phyloP scores from a whole-genome alignment of 768 basidiomycete genomes.

The Dentipellis sp. region DNA sequence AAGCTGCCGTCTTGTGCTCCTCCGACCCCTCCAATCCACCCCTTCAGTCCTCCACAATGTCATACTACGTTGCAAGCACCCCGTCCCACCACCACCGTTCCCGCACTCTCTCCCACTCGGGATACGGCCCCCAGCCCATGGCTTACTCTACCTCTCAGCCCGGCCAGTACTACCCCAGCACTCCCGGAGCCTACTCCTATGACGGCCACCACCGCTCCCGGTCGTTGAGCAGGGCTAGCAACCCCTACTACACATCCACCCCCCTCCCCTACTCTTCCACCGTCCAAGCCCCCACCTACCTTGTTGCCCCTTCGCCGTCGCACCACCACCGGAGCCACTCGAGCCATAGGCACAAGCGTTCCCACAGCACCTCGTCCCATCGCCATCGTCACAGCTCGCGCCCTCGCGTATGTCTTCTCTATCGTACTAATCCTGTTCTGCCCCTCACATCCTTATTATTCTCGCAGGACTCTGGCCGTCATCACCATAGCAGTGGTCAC shows the following conservation, averaged over 20 bases:
- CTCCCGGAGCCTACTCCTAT: slow-evolving; percentile 17
- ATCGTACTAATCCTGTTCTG: no score
- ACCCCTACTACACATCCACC: no score
- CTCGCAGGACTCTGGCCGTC: no score
- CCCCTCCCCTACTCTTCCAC: slow-evolving; percentile 5
- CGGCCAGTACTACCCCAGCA: slow-evolving; percentile 11
- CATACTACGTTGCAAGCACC: slow-evolving; percentile 20
- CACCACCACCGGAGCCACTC: slow-evolving; percentile 8
- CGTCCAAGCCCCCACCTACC: slow-evolving; percentile 7
- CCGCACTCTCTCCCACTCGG: slow-evolving; percentile 9
- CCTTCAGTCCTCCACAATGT: slow-evolving; percentile 12
- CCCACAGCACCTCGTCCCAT: slow-evolving; percentile 6
- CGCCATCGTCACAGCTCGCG: slow-evolving; percentile 3
- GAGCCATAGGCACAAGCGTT: slow-evolving; percentile 10
- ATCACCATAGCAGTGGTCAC: neutral
- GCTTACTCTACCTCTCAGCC: neutral
- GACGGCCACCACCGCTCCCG: slow-evolving; percentile 10
- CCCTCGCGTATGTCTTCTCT: slow-evolving; percentile 10
- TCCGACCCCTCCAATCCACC: neutral
- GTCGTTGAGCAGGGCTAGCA: neutral
- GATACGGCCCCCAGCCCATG: neutral
- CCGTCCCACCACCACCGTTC: slow-evolving; percentile 15
- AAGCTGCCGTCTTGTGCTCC: no score
- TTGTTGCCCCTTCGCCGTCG: slow-evolving; percentile 13
- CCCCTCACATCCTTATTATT: no score